phyloP scores from a whole-genome alignment of 306 rosid genomes.

The Argentina anserina region DNA sequence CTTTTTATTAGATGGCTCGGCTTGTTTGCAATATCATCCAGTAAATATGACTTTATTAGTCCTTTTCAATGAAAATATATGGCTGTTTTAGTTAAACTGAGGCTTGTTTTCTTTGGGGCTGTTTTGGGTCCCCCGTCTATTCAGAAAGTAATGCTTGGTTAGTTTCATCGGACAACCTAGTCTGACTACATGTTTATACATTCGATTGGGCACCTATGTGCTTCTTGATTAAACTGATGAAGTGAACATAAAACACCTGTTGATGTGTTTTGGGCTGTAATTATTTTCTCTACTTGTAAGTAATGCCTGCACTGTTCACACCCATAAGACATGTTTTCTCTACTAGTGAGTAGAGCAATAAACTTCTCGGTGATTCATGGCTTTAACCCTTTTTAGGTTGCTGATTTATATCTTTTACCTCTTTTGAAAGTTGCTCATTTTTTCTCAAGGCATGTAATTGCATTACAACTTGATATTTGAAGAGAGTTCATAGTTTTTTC shows the following conservation, averaged over 20 bases:
- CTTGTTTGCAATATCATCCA: not conserved
- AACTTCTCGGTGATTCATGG: constrained; percentile 5
- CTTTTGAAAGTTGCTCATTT: not conserved
- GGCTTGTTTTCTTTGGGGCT: not conserved
- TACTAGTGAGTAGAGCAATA: not conserved
- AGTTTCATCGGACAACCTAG: not conserved
- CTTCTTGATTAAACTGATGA: not conserved
- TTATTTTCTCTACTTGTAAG: not conserved
- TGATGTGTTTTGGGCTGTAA: not conserved
- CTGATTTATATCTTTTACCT: not conserved
- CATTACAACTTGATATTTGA: not conserved
- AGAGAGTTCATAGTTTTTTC: not conserved
- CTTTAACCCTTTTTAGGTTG: not conserved
- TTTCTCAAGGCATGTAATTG: not conserved
- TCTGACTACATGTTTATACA: not conserved
- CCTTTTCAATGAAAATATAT: not conserved
- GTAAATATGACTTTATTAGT: not conserved
- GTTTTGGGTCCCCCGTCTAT: not conserved
- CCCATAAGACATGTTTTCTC: not conserved
- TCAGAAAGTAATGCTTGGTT: not conserved
- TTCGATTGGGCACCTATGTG: not conserved
- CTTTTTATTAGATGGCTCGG: not conserved
- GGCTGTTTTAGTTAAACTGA: not conserved
- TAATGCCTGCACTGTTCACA: not conserved
- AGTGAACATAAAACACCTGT: not conserved